These are phyloP conservation scores for Candida maltosa DNA, from an alignment of 805 yeast genomes.

Conservation along the genomic window DNA sequence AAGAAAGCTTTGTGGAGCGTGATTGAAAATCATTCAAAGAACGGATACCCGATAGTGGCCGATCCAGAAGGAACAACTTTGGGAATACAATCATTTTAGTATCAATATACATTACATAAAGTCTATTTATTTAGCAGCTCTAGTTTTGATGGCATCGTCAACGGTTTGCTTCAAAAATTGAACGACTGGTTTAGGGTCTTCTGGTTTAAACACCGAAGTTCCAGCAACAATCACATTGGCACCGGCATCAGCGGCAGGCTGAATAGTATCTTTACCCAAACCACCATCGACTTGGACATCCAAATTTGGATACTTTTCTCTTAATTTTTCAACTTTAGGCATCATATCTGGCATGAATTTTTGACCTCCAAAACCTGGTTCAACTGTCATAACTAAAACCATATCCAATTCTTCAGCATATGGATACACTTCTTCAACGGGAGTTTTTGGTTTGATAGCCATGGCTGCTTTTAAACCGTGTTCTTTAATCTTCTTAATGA, in stretches of 20 bases:
- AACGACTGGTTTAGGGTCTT: constrained; percentile 75
- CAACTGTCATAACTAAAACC: constrained; percentile 98
- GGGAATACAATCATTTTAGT: constrained; percentile 64
- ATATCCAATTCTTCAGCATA: constrained; percentile 78
- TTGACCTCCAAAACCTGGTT: constrained; percentile 99
- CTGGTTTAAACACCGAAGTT: constrained; percentile 85
- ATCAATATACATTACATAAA: background rate
- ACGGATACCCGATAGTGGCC: constrained; percentile 39
- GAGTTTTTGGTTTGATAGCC: constrained; percentile 91
- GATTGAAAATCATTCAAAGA: constrained; percentile 55
- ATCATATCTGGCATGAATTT: constrained; percentile 93
- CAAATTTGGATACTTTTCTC: constrained; percentile 70
- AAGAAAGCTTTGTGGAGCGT: constrained; percentile 71
- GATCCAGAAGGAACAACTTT: constrained; percentile 79
- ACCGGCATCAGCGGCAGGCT: constrained; percentile 90
- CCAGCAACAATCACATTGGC: constrained; percentile 99
- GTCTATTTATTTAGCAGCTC: constrained; percentile 10
- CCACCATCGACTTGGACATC: constrained; percentile 98
- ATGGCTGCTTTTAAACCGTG: constrained; percentile 92
- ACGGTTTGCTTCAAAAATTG: constrained; percentile 64
- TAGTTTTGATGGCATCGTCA: constrained; percentile 40
- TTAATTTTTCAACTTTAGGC: constrained; percentile 83
- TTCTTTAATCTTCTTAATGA: constrained; percentile 71
- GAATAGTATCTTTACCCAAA: constrained; percentile 79
- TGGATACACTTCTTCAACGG: constrained; percentile 77